Evolutionary conservation across 1,284 basidiomycete species (phyloP).

Genomic region (Caloboletus inedulis): DNA sequence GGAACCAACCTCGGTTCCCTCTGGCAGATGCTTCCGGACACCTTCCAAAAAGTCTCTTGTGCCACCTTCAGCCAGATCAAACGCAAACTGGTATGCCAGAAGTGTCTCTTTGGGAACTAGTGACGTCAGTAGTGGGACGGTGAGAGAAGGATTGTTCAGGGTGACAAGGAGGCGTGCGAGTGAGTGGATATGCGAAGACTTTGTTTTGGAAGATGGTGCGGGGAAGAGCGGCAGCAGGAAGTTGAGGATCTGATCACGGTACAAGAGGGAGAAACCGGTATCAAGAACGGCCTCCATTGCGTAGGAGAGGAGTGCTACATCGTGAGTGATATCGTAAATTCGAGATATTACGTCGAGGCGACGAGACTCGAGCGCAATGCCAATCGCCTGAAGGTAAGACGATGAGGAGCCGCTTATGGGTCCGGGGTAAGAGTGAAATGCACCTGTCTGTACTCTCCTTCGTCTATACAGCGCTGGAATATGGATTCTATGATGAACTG

Average conservation of each 20-base stretch:
- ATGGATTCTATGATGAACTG: constrained; percentile 85
- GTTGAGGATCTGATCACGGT: constrained; percentile 80
- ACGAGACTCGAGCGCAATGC: constrained; percentile 87
- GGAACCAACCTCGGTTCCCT: constrained; percentile 55
- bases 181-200: constrained; percentile 69
- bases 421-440: constrained; percentile 21
- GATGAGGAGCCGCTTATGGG: constrained; percentile 9
- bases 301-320: constrained; percentile 80
- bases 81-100: constrained; percentile 90
- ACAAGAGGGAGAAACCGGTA: constrained; percentile 75
- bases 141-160: constrained; percentile 73
- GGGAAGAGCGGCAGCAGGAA: constrained; percentile 85
- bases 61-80: constrained; percentile 90
- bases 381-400: constrained; percentile 65
- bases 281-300: constrained; percentile 88
- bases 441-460: constrained; percentile 88
- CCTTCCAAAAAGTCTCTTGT: constrained; percentile 87
- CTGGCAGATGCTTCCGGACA: constrained; percentile 61
- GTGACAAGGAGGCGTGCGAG: constrained; percentile 88
- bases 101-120: constrained; percentile 70
- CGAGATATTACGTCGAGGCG: constrained; percentile 81
- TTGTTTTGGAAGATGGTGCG: constrained; percentile 61
- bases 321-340: constrained; percentile 70
- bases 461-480: constrained; percentile 77
- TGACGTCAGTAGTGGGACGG: constrained; percentile 66